Conservation (phyloP, 2,329 filamentous ascomycete genomes). For the Ophiocordyceps polyrhachis-furcata region DNA sequence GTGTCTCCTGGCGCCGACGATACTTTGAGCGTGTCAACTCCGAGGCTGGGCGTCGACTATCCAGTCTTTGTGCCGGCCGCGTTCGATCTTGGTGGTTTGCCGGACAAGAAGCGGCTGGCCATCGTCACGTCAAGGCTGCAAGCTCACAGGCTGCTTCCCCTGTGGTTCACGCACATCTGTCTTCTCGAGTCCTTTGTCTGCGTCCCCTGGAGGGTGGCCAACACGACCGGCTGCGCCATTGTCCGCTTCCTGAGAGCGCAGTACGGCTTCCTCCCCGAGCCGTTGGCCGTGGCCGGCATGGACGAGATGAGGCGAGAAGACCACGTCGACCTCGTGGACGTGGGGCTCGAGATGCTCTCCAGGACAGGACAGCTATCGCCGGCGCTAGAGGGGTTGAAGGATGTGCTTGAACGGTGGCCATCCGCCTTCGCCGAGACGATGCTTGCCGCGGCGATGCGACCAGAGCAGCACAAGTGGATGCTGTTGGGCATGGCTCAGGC, state of each 20-base stretch:
- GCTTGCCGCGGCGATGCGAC: conserved; percentile 1
- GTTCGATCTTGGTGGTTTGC: neutral
- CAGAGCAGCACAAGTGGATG: neutral
- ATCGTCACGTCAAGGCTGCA: neutral
- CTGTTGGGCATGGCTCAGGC: conserved; percentile 1
- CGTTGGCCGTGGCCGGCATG: conserved; percentile 1
- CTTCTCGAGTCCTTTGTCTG: conserved; percentile 2
- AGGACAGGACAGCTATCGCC: neutral
- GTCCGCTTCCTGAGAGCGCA: conserved; percentile 3
- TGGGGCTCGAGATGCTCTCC: neutral
- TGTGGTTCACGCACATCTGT: conserved; percentile 3
- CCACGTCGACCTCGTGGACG: conserved; percentile 1
- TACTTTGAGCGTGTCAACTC: neutral
- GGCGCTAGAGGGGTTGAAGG: neutral
- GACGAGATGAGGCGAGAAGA: conserved; percentile 2
- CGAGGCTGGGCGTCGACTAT: neutral
- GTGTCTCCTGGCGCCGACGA: neutral
- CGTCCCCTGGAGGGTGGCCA: conserved; percentile 2
- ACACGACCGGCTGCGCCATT: neutral
- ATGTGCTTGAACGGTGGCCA: conserved; percentile 1
- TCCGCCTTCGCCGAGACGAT: conserved; percentile 1
- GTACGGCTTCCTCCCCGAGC: conserved; percentile 2
- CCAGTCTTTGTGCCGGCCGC: neutral
- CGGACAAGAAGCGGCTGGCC: neutral
- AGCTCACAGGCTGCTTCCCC: conserved; percentile 1